Percentiles rank a stretch among this genome's conserved stretches.
Evolutionary conservation across 306 rosid genomes (phyloP).

Genomic region (Dalbergia oliveri): DNA sequence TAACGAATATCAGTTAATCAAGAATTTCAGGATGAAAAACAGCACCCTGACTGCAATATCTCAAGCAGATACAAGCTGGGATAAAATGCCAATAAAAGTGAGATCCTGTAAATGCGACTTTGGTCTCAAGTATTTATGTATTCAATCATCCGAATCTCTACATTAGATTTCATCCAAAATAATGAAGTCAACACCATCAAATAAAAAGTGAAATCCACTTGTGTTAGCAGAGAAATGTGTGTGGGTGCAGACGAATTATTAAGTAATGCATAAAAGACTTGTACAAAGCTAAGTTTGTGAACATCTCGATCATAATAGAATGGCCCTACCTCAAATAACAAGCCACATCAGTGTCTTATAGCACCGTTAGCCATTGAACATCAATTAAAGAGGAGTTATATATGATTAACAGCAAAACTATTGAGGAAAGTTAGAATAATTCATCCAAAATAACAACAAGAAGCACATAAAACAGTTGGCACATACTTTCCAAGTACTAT

Average conservation of each 20-base stretch:
- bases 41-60: slow-evolving; percentile 15
- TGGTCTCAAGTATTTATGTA: slow-evolving; percentile 18
- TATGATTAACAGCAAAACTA: slow-evolving; percentile 19
- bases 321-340: slow-evolving; percentile 10
- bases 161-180: slow-evolving; percentile 10
- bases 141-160: slow-evolving; percentile 11
- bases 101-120: neutral
- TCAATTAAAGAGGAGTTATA: slow-evolving; percentile 5
- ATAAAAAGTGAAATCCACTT: slow-evolving; percentile 4
- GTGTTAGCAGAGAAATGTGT: neutral
- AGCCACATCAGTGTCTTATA: slow-evolving; percentile 21
- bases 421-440: slow-evolving; percentile 12
- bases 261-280: neutral
- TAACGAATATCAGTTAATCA: slow-evolving; percentile 12
- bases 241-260: neutral
- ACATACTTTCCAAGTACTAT: slow-evolving; percentile 96
- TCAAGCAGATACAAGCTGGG: slow-evolving; percentile 4
- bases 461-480: slow-evolving; percentile 37
- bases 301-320: slow-evolving; percentile 4
- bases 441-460: slow-evolving; percentile 30
- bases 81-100: slow-evolving; percentile 1
- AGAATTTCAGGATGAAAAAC: slow-evolving; percentile 7
- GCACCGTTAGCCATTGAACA: neutral
- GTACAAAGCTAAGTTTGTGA: slow-evolving; percentile 15
- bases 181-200: neutral